These are phyloP conservation scores for Stenogyne calaminthoides DNA, from an alignment of 305 asterid species.

Conservation along the genomic window DNA sequence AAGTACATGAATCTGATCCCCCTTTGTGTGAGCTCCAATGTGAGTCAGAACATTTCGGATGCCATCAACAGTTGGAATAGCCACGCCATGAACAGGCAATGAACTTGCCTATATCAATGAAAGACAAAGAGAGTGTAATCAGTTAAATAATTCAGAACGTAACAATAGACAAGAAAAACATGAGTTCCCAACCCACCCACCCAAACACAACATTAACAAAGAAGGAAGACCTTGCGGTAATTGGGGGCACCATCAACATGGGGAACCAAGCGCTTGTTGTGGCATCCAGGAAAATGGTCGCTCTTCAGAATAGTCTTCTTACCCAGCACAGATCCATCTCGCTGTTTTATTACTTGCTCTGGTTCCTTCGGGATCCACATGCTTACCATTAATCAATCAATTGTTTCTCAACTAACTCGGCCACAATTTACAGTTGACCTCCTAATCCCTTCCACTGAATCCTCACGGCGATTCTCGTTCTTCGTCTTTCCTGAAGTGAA, in stretches of 20 bases:
- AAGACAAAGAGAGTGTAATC: constrained; percentile 20
- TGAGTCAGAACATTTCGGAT: constrained; percentile 87
- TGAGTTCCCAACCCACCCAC: not conserved
- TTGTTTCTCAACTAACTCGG: not conserved
- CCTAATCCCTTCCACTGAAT: constrained; percentile 9
- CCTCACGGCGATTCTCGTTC: not conserved
- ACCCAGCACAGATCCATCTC: constrained; percentile 98
- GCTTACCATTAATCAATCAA: constrained; percentile 29
- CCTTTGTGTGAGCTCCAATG: constrained; percentile 72
- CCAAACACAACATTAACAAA: not conserved
- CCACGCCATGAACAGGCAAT: constrained; percentile 94
- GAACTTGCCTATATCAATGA: constrained; percentile 59
- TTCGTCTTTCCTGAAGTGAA: not conserved
- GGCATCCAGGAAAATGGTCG: constrained; percentile 99
- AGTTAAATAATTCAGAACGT: not conserved
- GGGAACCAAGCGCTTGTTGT: constrained; percentile 84
- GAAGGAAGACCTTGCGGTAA: constrained; percentile 75
- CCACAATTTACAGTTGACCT: constrained; percentile 26
- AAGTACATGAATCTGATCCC: constrained; percentile 68
- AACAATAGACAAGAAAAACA: not conserved
- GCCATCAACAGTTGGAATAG: constrained; percentile 94
- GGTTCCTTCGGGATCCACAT: constrained; percentile 88
- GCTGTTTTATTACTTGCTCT: constrained; percentile 81
- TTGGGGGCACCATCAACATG: constrained; percentile 96
- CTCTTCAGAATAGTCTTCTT: constrained; percentile 97